Conservation (phyloP, 2,329 filamentous ascomycete species). For the Pseudogymnoascus sp. region DNA sequence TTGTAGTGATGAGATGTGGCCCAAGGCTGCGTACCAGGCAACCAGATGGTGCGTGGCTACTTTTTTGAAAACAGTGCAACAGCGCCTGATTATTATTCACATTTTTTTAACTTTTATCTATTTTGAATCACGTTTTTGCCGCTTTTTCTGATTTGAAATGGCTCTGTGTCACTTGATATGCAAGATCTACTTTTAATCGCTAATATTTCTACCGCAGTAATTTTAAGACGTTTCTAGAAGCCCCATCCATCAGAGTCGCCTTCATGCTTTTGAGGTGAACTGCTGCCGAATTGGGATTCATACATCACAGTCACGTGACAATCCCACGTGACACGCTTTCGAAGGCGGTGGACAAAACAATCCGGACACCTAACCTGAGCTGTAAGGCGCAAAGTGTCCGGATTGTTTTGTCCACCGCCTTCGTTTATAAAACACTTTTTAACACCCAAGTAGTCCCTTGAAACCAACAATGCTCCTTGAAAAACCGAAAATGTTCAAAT, state of each 20-base stretch:
- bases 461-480: not conserved
- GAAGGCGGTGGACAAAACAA: no score
- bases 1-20: not conserved
- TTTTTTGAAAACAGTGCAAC: not conserved
- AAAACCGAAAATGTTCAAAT: not conserved
- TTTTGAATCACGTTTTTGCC: not conserved
- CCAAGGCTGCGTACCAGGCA: conserved; percentile 1
- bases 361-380: no score
- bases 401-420: no score
- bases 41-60: conserved; percentile 4
- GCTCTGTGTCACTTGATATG: conserved; percentile 8
- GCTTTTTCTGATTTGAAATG: not conserved
- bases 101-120: not conserved
- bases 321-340: not conserved
- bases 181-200: not conserved
- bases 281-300: not conserved
- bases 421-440: not conserved
- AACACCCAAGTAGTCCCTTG: not conserved
- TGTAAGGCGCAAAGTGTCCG: no score
- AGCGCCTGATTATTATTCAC: not conserved
- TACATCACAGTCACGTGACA: not conserved
- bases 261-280: not conserved
- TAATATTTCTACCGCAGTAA: not conserved
- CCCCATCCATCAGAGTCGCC: not conserved
- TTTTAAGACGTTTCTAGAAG: not conserved